Conservation (phyloP, 495 filamentous ascomycete species). For the Talaromyces liani region DNA sequence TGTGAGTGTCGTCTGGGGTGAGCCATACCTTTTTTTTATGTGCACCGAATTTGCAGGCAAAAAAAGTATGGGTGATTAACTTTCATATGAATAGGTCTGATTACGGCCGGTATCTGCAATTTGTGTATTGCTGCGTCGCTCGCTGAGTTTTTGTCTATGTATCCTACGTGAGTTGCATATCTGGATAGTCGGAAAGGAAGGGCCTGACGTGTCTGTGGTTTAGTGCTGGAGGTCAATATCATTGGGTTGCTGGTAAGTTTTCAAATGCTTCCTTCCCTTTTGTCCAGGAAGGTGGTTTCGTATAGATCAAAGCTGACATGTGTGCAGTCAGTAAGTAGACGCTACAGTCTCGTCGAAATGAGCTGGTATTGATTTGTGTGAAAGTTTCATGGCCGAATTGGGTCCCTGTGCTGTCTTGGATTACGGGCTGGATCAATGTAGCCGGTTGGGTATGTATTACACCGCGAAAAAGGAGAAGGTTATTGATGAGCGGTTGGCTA, state of each 20-base stretch:
- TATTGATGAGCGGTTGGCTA: constrained; percentile 12
- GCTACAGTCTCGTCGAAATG: not conserved
- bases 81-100: constrained; percentile 35
- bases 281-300: not conserved
- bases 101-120: constrained; percentile 66
- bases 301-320: not conserved
- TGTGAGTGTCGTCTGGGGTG: constrained; percentile 44
- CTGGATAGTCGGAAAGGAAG: not conserved
- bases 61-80: not conserved
- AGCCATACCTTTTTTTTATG: not conserved
- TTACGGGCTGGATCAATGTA: constrained; percentile 70
- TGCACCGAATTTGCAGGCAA: not conserved
- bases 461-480: no score
- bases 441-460: constrained; percentile 55
- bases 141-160: constrained; percentile 67
- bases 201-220: not conserved
- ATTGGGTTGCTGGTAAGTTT: constrained; percentile 61
- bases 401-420: constrained; percentile 58
- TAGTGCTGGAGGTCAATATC: constrained; percentile 59
- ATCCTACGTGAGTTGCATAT: constrained; percentile 48
- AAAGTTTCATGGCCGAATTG: constrained; percentile 47
- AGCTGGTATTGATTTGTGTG: not conserved
- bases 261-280: not conserved
- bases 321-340: constrained; percentile 21
- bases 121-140: constrained; percentile 63